Conservation (phyloP, 768 basidiomycete species). For the Rhizopogon vinicolor region DNA sequence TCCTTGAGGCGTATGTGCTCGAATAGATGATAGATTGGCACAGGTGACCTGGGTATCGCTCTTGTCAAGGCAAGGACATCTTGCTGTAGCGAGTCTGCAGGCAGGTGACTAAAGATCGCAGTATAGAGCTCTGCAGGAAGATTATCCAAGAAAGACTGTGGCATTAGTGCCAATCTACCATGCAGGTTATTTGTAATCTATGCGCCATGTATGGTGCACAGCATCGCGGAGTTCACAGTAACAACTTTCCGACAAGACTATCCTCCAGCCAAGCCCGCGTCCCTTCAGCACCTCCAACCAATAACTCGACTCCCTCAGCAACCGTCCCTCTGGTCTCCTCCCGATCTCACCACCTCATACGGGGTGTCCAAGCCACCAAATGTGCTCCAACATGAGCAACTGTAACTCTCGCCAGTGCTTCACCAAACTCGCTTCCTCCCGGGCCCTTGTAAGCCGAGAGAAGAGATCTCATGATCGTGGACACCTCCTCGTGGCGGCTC, state of each 20-base stretch:
- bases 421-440: conserved; percentile 15
- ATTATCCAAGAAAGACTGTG: conserved; percentile 20
- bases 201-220: background rate
- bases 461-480: conserved; percentile 38
- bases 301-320: conserved; percentile 40
- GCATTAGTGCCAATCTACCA: background rate
- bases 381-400: conserved; percentile 53
- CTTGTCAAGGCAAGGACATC: conserved; percentile 56
- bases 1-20: conserved; percentile 47
- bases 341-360: conserved; percentile 45
- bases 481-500: conserved; percentile 30
- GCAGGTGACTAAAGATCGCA: conserved; percentile 49
- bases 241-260: conserved; percentile 25
- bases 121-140: conserved; percentile 69
- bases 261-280: conserved; percentile 19
- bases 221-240: background rate
- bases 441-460: conserved; percentile 36
- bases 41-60: conserved; percentile 55
- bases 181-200: too few species aligned
- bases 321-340: conserved; percentile 46
- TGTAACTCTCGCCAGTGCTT: conserved; percentile 30
- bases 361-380: conserved; percentile 45
- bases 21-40: conserved; percentile 58
- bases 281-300: conserved; percentile 31
- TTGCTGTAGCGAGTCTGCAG: conserved; percentile 40